phyloP scores from a whole-genome alignment of 2,329 filamentous ascomycete genomes.

The Zalaria obscura region DNA sequence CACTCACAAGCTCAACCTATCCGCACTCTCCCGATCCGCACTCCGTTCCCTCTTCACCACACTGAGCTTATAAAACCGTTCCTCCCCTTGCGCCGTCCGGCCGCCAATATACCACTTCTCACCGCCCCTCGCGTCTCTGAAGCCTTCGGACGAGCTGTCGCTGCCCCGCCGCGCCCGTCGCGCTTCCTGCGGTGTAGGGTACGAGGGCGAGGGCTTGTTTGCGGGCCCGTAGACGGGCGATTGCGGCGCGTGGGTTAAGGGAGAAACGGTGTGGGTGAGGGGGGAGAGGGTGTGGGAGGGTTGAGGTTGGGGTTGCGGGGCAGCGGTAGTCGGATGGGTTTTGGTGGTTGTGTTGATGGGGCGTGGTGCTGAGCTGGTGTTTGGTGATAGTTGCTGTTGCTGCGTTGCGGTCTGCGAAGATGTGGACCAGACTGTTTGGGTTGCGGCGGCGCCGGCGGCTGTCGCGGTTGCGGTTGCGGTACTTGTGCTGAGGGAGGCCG shows the following conservation, averaged over 20 bases:
- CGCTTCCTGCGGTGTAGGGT: constrained; percentile 17
- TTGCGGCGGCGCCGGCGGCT: constrained; percentile 11
- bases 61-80: constrained; percentile 68
- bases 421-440: constrained; percentile 13
- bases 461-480: constrained; percentile 25
- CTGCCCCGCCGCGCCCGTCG: constrained; percentile 44
- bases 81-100: constrained; percentile 60
- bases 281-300: constrained; percentile 21
- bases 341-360: constrained; percentile 33
- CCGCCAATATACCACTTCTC: constrained; percentile 78
- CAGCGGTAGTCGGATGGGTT: constrained; percentile 10
- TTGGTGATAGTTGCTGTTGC: constrained; percentile 14
- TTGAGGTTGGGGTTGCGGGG: constrained; percentile 22
- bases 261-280: constrained; percentile 21
- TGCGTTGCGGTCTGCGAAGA: constrained; percentile 9
- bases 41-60: constrained; percentile 61
- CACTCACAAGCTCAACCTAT: constrained; percentile 56
- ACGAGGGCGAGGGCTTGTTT: constrained; percentile 16
- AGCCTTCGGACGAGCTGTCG: constrained; percentile 63
- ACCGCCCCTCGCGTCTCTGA: constrained; percentile 54
- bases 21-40: constrained; percentile 59
- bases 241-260: constrained; percentile 20
- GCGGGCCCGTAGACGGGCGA: constrained; percentile 20
- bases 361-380: constrained; percentile 24
- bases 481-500: constrained; percentile 13